These are phyloP conservation scores for Ambrosia hybrid DNA, from an alignment of 140 eudicot species.

Conservation along the genomic window DNA sequence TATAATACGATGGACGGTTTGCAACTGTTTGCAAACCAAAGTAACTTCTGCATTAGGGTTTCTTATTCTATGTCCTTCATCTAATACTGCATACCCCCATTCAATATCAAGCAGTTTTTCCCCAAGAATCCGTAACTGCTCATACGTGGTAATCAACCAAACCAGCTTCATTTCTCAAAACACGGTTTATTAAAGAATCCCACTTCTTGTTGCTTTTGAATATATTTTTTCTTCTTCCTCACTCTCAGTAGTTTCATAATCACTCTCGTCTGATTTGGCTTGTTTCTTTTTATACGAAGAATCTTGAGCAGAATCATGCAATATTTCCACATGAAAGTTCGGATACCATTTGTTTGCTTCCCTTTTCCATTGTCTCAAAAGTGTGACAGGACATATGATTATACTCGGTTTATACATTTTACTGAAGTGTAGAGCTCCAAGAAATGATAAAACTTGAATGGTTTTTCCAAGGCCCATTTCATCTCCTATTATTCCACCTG, in stretches of 20 bases:
- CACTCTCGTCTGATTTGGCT: slow-evolving; percentile 63
- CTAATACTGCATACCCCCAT: slow-evolving; percentile 97
- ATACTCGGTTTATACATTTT: slow-evolving; percentile 84
- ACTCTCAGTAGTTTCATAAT: slow-evolving; percentile 68
- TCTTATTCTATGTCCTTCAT: slow-evolving; percentile 95
- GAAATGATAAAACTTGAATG: slow-evolving; percentile 39
- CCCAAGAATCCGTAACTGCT: slow-evolving; percentile 81
- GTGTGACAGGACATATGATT: slow-evolving; percentile 87
- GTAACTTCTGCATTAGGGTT: slow-evolving; percentile 97
- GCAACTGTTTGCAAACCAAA: slow-evolving; percentile 89
- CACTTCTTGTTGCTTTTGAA: slow-evolving; percentile 47
- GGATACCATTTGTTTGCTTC: slow-evolving; percentile 97
- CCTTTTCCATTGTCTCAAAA: slow-evolving; percentile 84
- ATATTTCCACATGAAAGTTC: slow-evolving; percentile 71
- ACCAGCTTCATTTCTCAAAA: slow-evolving; percentile 74
- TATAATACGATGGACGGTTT: slow-evolving; percentile 90
- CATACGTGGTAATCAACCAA: slow-evolving; percentile 84
- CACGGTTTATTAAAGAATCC: slow-evolving; percentile 78
- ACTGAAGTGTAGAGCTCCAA: slow-evolving; percentile 89
- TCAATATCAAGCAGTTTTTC: slow-evolving; percentile 74
- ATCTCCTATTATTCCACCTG: too few relatives aligned
- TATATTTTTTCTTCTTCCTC: slow-evolving; percentile 23
- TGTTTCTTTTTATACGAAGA: slow-evolving; percentile 46
- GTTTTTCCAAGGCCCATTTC: too few relatives aligned
- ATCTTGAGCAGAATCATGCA: slow-evolving; percentile 89